Base-by-base conservation (phyloP, 495 filamentous ascomycete species). In the Podospora pseudopauciseta region DNA sequence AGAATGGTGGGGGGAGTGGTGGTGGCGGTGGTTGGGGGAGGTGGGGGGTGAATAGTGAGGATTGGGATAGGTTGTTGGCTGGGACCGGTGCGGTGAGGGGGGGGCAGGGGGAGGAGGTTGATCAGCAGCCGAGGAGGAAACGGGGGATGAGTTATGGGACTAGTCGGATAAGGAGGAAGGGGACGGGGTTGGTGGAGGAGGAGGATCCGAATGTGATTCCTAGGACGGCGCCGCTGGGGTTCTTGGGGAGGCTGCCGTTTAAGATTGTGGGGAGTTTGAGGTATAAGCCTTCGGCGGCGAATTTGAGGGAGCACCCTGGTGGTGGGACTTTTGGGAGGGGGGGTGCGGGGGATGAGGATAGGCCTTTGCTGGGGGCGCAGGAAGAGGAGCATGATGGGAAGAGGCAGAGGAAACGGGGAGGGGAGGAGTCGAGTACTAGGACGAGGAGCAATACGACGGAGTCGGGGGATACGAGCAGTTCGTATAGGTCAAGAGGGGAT, bases 191-290 rank as follows among this genome's bases (percentile, higher is more conserved):
- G 39, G 9, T 49, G 39, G 39, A 84, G 16, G 87, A 92, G 39
- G 82, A 88, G 56, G 94, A 98, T 75, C 93, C 93, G 3, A 97
- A 93, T 19, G 88, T 97, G 16, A 97, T 98, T 68, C 93, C 95
- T 1, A 91, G 88, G 71, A 93, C 92, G 27, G 93, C 88, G 32
- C 86, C 92, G 63, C 83, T 98, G 68, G 94, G 94, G 1, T 98
- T 98, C 70, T 73, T 98, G 23, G 89, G 89, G 68, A 81, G 91
- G 64, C 84, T 97, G 72, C 92, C 94, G 6, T 96, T 92, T 85
- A 91, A 92, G 71, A 84, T 94, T 66, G 93, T 94, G 1, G 90
- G 91, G 0, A 90, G 90, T 2, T 74, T 96, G 60, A 86, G 92
- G 72, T 99, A 99, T 78, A 92, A 91, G 71, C 95, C 95, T 15